Evolutionary conservation across 257 asterid genomes (phyloP), one percentile per base, ranked within the genome.

Genomic region (Plectranthus barbatus): DNA sequence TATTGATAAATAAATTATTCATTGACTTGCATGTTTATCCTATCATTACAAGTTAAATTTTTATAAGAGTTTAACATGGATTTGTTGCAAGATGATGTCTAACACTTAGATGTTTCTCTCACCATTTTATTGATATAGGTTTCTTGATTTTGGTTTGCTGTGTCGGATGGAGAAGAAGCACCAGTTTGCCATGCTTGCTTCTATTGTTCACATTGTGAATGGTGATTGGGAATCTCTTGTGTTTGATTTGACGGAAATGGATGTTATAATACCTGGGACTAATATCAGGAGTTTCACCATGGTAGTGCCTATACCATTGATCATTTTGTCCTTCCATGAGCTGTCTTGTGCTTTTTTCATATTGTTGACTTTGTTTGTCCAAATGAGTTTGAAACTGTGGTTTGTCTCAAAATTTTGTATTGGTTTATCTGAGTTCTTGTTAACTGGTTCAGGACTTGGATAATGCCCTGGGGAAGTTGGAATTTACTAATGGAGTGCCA

Each of bases 121-220:
- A 41, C 49, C 62, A 45, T 45, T 61, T 52, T 50, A 20, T 51
- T 72, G 31, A 55, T 47, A 29, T 57, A 92, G 99, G 85, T 85
- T 92, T 81, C 92, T 92, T 74, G 99, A 92, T 81, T 92, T 92
- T 75, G 99, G 99, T 39, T 85, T 89, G 84, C 74, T 92, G 74
- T 92, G 99, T 63, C 99, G 91, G 64, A 82, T 92, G 99, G 95
- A 89, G 76, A 89, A 83, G 86, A 85, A 81, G 75, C 97, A 92
- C 79, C 99, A 85, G 76, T 75, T 79, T 73, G 95, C 97, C 54
- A 92, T 92, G 99, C 95, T 92, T 68, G 87, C 91, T 56, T 76
- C 95, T 50, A 81, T 86, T 60, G 84, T 86, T 70, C 91, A 92
- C 84, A 89, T 89, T 72, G 97, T 92, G 34, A 81, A 85, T 75